Conservation (phyloP, 495 filamentous ascomycete genomes). For the Podospora anserina region DNA sequence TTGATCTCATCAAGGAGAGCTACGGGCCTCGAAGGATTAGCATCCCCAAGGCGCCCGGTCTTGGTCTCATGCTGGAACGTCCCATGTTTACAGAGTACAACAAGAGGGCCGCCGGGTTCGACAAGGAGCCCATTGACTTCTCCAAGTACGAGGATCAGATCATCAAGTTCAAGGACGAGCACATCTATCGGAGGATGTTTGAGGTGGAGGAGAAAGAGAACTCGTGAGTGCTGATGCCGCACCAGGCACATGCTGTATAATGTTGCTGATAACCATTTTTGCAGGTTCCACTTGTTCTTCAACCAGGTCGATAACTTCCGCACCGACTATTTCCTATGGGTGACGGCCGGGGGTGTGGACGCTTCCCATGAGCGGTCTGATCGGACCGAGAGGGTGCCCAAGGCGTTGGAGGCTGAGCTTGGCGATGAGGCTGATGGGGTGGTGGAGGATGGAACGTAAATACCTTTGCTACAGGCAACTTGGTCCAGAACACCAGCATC, state of each 20-base stretch:
- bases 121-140: constrained; percentile 69
- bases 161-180: constrained; percentile 80
- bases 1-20: constrained; percentile 62
- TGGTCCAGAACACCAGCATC: neutral
- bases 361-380: constrained; percentile 46
- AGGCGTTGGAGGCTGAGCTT: constrained; percentile 36
- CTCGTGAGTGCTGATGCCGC: constrained; percentile 52
- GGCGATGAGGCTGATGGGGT: constrained; percentile 40
- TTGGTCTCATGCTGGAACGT: constrained; percentile 83
- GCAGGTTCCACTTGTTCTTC: constrained; percentile 76
- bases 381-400: constrained; percentile 31
- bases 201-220: constrained; percentile 77
- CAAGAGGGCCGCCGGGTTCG: constrained; percentile 49
- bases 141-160: constrained; percentile 71
- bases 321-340: constrained; percentile 70
- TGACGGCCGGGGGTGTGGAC: constrained; percentile 62
- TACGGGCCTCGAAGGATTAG: constrained; percentile 65
- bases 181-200: constrained; percentile 92
- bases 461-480: neutral
- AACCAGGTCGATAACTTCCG: constrained; percentile 77
- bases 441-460: constrained; percentile 31
- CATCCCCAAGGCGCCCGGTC: constrained; percentile 88
- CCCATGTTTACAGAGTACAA: constrained; percentile 91
- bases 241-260: neutral
- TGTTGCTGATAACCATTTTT: constrained; percentile 13